Percentiles rank a stretch among this genome's conserved stretches.
These are phyloP conservation scores for Epichloe coenophiala DNA, from an alignment of 2,329 filamentous ascomycete genomes.

Conservation along the genomic window DNA sequence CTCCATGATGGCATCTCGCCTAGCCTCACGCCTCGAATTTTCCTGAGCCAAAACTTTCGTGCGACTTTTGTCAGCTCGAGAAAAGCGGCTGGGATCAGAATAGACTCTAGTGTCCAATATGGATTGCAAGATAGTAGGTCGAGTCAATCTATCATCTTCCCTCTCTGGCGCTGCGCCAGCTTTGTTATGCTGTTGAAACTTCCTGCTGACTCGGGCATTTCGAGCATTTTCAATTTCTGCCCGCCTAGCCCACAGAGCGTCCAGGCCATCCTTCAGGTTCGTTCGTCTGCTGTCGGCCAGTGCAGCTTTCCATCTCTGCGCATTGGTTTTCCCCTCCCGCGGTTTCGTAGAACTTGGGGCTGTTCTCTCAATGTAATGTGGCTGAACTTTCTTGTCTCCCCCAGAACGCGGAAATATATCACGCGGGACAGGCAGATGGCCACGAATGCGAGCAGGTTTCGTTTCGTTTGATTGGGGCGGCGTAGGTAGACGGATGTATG, in stretches of 20 bases:
- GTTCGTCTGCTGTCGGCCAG: slow-evolving; percentile 60
- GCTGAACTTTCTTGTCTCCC: slow-evolving; percentile 46
- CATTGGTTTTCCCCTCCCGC: slow-evolving; percentile 21
- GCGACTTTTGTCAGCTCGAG: slow-evolving; percentile 33
- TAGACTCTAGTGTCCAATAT: slow-evolving; percentile 35
- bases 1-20: slow-evolving; percentile 63
- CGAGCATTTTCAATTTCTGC: slow-evolving; percentile 24
- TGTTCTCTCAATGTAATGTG: slow-evolving; percentile 46
- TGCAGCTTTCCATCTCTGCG: slow-evolving; percentile 50
- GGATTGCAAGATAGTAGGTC: slow-evolving; percentile 45
- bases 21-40: slow-evolving; percentile 37
- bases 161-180: slow-evolving; percentile 51
- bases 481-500: slow-evolving; percentile 70
- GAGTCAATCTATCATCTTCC: slow-evolving; percentile 65
- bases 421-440: slow-evolving; percentile 71
- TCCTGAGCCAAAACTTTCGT: slow-evolving; percentile 30
- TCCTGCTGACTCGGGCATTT: slow-evolving; percentile 26
- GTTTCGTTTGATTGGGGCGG: slow-evolving; percentile 55
- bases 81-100: slow-evolving; percentile 49
- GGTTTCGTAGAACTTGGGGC: slow-evolving; percentile 39
- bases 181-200: slow-evolving; percentile 31
- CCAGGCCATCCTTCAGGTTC: slow-evolving; percentile 59
- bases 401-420: slow-evolving; percentile 53
- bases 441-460: slow-evolving; percentile 44
- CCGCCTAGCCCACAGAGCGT: slow-evolving; percentile 56